Evolutionary conservation across 306 rosid species (phyloP), one percentile per base, ranked within the genome.

Genomic region (Sindora glabra): DNA sequence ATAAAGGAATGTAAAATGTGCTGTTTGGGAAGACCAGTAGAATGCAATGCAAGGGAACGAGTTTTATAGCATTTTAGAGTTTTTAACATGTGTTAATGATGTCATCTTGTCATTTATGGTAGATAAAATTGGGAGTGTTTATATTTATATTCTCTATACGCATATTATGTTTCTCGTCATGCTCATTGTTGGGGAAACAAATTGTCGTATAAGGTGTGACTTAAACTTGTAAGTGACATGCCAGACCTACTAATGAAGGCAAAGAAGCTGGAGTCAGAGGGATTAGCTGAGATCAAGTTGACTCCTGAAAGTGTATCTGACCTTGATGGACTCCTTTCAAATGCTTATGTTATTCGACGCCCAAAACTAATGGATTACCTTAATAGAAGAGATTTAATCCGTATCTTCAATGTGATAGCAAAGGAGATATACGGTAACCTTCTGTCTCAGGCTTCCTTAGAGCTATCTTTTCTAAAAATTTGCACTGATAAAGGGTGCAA

Each of bases 361-460:
- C 83, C 83, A n/a, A 66, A 30, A 66, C 72, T 71, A 49, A 15
- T 70, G 64, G 80, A 78, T 55, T 78, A 78, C 61, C 34, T 25
- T 52, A 74, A 61, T 21, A 65, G 83, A 42, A 50, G 37, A 45
- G 74, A 74, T 44, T 42, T 78, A 48, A 46, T 78, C 37, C 83
- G 74, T 44, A 74, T 78, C 64, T 74, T 78, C 74, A 78, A 78
- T 61, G 3, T 17, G 25, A 78, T 74, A 6, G 29, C 77, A 0
- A 62, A 56, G 74, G 83, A 78, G 61, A 45, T 70, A 60, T 78
- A 65, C 70, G 80, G 80, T 78, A 70, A 68, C 26, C 4, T 45
- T 65, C 36, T 61, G 10, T 60, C 65, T 50, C 48, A 21, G 14
- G 51, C 51, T 33, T 64, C 37, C 10, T 29, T 14, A 18, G 55